A percentile compares a stretch with the other conserved stretches of the same genome.
These are phyloP conservation scores for Cicer bijugum DNA, from an alignment of 306 rosid genomes.

Conservation along the genomic window DNA sequence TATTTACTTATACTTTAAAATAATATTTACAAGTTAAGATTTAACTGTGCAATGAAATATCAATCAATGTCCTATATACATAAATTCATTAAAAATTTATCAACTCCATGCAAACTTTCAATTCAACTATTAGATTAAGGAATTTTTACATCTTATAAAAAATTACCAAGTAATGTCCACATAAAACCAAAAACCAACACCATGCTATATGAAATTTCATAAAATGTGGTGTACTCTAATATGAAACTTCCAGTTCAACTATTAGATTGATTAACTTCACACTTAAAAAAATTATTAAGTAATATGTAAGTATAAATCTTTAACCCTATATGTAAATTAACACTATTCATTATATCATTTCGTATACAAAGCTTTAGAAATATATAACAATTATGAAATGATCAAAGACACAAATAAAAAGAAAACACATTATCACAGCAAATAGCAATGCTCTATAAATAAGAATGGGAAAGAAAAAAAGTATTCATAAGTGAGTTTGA, in stretches of 20 bases:
- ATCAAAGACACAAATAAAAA: too few species aligned
- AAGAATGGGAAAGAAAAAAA: not conserved
- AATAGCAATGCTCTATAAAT: not conserved
- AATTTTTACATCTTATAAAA: not conserved
- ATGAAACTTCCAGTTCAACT: not conserved
- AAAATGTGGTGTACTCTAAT: not conserved
- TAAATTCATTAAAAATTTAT: not conserved
- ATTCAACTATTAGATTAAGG: not conserved
- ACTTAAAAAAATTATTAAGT: not conserved
- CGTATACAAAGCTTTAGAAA: not conserved
- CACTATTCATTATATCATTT: not conserved
- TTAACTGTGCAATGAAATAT: not conserved
- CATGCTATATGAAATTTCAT: not conserved
- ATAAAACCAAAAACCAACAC: not conserved
- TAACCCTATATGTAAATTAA: not conserved
- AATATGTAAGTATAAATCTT: not conserved
- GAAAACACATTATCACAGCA: not conserved
- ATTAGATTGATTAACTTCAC: not conserved
- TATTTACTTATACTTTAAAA: too few species aligned
- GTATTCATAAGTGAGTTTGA: conserved; percentile 1
- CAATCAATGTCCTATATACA: not conserved
- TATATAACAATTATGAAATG: too few species aligned
- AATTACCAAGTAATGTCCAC: not conserved
- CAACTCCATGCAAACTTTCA: not conserved
- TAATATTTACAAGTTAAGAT: not conserved